Percentiles rank a stretch among this genome's conserved stretches.
Conservation (phyloP, 2,329 filamentous ascomycete species). For the Rutstroemia sp. region DNA sequence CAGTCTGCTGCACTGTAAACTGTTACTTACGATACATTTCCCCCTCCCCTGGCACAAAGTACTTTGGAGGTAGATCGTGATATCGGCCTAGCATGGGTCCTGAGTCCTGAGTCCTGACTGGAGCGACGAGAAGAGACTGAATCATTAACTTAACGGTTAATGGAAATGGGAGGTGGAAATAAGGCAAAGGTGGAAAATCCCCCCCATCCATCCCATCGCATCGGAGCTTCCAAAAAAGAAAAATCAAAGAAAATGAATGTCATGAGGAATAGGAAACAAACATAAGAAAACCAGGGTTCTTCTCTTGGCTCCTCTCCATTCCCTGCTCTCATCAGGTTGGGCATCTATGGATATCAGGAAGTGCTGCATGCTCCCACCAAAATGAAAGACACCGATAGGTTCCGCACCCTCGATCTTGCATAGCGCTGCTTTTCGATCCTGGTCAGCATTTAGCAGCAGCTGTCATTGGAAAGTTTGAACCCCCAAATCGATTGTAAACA, state of each 20-base stretch:
- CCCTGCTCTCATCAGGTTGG: constrained; percentile 15
- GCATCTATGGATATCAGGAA: constrained; percentile 15
- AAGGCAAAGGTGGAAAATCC: background rate
- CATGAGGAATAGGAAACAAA: background rate
- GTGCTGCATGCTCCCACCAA: constrained; percentile 7
- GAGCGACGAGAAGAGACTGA: too few relatives aligned
- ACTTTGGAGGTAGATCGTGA: too few relatives aligned
- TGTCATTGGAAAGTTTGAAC: constrained; percentile 1
- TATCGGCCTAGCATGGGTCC: too few relatives aligned
- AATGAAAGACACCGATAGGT: constrained; percentile 20
- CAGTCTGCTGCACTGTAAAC: too few relatives aligned
- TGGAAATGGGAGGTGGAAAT: background rate
- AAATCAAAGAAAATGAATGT: background rate
- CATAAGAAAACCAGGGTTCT: background rate
- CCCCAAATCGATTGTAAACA: background rate
- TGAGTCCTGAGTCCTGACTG: too few relatives aligned
- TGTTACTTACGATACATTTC: too few relatives aligned
- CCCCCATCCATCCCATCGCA: background rate
- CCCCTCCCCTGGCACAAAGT: too few relatives aligned
- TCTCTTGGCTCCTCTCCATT: constrained; percentile 2
- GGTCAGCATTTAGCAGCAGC: constrained; percentile 12
- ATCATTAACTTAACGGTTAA: background rate
- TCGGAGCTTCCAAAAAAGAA: background rate
- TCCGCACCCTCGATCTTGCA: constrained; percentile 16
- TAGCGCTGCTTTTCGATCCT: constrained; percentile 18